Percentiles rank a stretch among this genome's conserved stretches.
Evolutionary conservation across 73 alveolate genomes (phyloP).

Genomic region (Tetrahymena malaccensis): DNA sequence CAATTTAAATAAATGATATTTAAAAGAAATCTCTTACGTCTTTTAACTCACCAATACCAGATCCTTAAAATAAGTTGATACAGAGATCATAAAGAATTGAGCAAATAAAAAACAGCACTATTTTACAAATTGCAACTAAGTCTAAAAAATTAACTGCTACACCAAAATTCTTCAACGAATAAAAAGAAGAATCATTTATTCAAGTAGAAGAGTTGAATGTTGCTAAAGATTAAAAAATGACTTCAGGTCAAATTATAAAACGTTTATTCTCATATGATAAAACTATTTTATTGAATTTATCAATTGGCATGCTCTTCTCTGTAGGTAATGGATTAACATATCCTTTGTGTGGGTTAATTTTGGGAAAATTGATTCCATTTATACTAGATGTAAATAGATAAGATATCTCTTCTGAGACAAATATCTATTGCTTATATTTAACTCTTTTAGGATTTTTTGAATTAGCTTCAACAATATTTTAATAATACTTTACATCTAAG

Average conservation of each 20-base stretch:
- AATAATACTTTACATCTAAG: neutral
- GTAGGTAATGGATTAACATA: neutral
- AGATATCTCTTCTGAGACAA: constrained; percentile 42
- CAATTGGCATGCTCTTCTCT: neutral
- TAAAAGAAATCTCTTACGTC: neutral
- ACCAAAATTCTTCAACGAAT: neutral
- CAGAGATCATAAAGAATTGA: neutral
- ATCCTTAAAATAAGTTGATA: too few species aligned
- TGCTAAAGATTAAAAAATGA: neutral
- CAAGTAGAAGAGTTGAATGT: neutral
- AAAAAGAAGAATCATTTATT: neutral
- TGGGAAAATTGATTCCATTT: neutral
- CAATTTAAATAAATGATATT: neutral
- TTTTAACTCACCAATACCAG: neutral
- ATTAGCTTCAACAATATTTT: neutral
- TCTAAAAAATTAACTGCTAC: neutral
- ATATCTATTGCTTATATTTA: neutral
- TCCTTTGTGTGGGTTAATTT: neutral
- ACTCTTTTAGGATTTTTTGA: constrained; percentile 11
- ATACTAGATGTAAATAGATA: neutral
- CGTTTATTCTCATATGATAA: neutral
- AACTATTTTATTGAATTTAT: neutral
- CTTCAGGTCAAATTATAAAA: neutral
- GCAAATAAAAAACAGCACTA: too few species aligned
- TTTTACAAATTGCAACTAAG: neutral